Conservation (phyloP, 371 early-diverging fungal species). For the Dinochytrium kinnereticum region DNA sequence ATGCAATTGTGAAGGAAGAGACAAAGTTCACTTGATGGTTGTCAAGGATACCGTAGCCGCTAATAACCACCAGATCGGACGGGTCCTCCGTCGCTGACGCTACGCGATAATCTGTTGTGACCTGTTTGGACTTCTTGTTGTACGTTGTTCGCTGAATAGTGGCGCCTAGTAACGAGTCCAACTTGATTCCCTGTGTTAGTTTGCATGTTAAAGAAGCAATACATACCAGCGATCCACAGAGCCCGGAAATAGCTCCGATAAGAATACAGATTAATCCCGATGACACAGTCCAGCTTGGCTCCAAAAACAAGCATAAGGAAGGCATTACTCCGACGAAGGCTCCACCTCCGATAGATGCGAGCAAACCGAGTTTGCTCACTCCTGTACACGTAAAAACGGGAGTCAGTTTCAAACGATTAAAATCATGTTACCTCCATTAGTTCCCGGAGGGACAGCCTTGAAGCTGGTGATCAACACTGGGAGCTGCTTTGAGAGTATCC, state of each 20-base stretch:
- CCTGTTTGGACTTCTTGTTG: conserved; percentile 59
- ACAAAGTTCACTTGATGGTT: conserved; percentile 79
- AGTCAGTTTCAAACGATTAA: too few relatives aligned
- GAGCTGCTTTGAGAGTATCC: conserved; percentile 72
- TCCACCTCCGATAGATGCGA: conserved; percentile 65
- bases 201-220: neutral
- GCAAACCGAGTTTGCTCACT: conserved; percentile 33
- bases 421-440: too few relatives aligned
- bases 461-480: conserved; percentile 80
- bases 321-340: conserved; percentile 70
- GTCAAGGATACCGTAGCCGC: conserved; percentile 73
- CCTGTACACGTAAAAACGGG: too few relatives aligned
- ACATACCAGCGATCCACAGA: conserved; percentile 69
- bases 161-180: conserved; percentile 89
- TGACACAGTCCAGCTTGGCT: conserved; percentile 35
- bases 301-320: conserved; percentile 55
- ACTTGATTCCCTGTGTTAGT: neutral
- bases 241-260: conserved; percentile 65
- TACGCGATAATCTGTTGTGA: conserved; percentile 51
- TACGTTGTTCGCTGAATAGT: conserved; percentile 74
- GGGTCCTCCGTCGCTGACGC: conserved; percentile 42
- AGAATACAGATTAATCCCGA: conserved; percentile 29
- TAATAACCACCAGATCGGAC: conserved; percentile 57
- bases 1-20: conserved; percentile 42
- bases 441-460: conserved; percentile 81